phyloP scores from a whole-genome alignment of 2,329 filamentous ascomycete species.

The Cladosporium sp. region DNA sequence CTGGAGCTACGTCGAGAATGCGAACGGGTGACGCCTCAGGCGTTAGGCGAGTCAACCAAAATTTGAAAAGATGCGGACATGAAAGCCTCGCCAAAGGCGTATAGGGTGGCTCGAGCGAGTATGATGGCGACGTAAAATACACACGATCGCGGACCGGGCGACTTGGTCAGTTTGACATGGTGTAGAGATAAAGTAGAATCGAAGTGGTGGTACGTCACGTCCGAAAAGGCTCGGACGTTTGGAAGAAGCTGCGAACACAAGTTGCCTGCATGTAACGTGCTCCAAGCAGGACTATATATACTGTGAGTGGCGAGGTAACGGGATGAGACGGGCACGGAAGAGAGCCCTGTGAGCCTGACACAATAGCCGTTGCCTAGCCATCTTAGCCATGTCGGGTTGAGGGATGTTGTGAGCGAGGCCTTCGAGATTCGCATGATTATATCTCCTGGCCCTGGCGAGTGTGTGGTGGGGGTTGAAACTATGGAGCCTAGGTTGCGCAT shows the following conservation, averaged over 20 bases:
- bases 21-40: too few relatives aligned
- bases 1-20: too few relatives aligned
- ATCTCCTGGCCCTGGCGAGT: too few relatives aligned
- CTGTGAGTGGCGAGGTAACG: not conserved
- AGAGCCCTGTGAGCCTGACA: not conserved
- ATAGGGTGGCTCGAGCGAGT: not conserved
- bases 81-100: not conserved
- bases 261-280: not conserved
- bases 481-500: too few relatives aligned
- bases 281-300: not conserved
- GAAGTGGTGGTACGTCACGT: not conserved
- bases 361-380: slow-evolving; percentile 8
- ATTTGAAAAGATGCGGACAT: not conserved
- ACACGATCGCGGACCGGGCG: not conserved
- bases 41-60: not conserved
- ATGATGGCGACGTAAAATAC: too few relatives aligned
- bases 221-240: not conserved
- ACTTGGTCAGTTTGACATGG: not conserved
- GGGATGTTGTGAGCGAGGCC: too few relatives aligned
- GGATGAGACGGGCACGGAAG: not conserved
- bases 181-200: not conserved
- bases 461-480: too few relatives aligned
- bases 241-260: too few relatives aligned
- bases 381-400: too few relatives aligned
- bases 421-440: too few relatives aligned